Evolutionary conservation across 2,329 filamentous ascomycete species (phyloP).

Genomic region (Boeremia exigua): DNA sequence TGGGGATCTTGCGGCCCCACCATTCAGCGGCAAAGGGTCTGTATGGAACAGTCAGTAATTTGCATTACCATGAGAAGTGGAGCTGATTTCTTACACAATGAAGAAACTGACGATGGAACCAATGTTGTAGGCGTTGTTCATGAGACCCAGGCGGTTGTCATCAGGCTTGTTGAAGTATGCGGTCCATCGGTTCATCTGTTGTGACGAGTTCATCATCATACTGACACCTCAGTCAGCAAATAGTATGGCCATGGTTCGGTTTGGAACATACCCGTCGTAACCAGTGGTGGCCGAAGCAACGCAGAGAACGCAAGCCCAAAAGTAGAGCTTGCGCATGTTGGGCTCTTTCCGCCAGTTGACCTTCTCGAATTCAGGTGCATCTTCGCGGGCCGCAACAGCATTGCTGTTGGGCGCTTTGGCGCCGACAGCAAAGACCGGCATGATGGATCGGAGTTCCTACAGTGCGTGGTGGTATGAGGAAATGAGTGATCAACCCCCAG

Average conservation of each 20-base stretch:
- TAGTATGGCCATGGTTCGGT: slow-evolving; percentile 2
- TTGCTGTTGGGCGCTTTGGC: slow-evolving; percentile 24
- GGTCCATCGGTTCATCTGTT: slow-evolving; percentile 49
- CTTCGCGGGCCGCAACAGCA: slow-evolving; percentile 49
- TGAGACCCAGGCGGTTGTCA: slow-evolving; percentile 51
- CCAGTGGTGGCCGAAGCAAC: slow-evolving; percentile 63
- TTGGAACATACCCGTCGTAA: slow-evolving; percentile 58
- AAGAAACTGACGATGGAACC: slow-evolving; percentile 48
- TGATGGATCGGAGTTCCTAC: not conserved
- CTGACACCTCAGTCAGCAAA: slow-evolving; percentile 26
- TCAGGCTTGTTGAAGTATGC: slow-evolving; percentile 47
- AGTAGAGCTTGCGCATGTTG: slow-evolving; percentile 63
- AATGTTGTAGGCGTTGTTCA: slow-evolving; percentile 54
- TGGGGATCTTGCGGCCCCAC: slow-evolving; percentile 52
- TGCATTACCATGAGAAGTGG: not conserved
- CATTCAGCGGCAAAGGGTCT: slow-evolving; percentile 49
- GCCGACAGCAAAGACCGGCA: slow-evolving; percentile 21
- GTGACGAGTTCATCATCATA: slow-evolving; percentile 54
- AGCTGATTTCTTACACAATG: slow-evolving; percentile 18
- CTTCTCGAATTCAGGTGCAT: slow-evolving; percentile 58
- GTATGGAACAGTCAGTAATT: not conserved
- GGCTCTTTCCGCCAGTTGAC: slow-evolving; percentile 62
- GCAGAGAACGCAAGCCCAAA: slow-evolving; percentile 58
- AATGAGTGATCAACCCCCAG: slow-evolving; percentile 15
- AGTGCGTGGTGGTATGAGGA: slow-evolving; percentile 1